Conservation (phyloP, 2,329 filamentous ascomycete species). For the Metarhizium anisopliae region DNA sequence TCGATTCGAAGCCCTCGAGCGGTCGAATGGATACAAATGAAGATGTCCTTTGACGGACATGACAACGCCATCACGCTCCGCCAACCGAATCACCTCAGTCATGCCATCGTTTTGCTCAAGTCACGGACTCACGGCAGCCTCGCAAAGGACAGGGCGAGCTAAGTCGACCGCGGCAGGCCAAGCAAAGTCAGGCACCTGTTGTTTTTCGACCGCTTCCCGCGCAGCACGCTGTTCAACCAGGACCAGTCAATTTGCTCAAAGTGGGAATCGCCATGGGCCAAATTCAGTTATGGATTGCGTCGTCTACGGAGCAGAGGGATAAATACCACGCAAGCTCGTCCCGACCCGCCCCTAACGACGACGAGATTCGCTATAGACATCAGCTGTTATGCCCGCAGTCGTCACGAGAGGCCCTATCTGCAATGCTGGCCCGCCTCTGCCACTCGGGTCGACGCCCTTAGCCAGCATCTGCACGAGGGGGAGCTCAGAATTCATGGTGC, state of each 20-base stretch:
- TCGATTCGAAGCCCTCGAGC: not conserved
- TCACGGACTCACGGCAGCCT: not conserved
- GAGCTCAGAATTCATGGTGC: not conserved
- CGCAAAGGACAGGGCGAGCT: not conserved
- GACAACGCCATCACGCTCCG: not conserved
- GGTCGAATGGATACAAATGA: not conserved
- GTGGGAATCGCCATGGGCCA: not conserved
- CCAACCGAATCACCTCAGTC: not conserved
- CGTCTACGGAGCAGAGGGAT: not conserved
- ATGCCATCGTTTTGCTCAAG: not conserved
- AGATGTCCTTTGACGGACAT: not conserved
- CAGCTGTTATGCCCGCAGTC: slow-evolving; percentile 3
- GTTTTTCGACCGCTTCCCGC: not conserved
- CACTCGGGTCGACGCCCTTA: not conserved
- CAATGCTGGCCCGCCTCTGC: not conserved
- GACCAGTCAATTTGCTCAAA: not conserved
- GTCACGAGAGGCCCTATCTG: slow-evolving; percentile 2
- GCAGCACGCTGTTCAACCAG: not conserved
- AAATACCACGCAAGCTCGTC: not conserved
- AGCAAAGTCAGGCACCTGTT: not conserved
- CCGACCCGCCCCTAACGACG: not conserved
- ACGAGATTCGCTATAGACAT: slow-evolving; percentile 1
- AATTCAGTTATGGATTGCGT: not conserved
- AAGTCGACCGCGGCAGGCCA: not conserved
- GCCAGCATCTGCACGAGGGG: not conserved